Base-by-base conservation (phyloP, 1,284 basidiomycete genomes). In the Mycosarcoma maydis region DNA sequence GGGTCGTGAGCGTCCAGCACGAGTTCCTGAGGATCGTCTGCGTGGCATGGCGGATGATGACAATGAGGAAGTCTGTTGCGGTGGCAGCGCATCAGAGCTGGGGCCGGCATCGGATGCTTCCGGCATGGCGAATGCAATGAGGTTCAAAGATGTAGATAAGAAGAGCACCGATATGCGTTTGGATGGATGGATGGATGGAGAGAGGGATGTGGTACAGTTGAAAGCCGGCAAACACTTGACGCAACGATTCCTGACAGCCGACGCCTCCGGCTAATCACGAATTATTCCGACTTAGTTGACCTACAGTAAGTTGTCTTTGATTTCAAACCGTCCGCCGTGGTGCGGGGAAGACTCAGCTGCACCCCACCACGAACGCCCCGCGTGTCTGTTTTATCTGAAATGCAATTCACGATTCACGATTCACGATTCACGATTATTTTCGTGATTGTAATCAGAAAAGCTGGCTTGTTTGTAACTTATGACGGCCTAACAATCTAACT, bases 61-160 rank as follows among this genome's bases (percentile, higher is more conserved):
- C 26, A n/a, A 22, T 27, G 57, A 33, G 26, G 19, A 22, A 11
- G 52, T 20, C 14, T 54, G 54, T 19, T 45, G 42, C 0, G 43
- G 24, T 27, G 52, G 6, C 3, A 38, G 20, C 32, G 38, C 5
- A 17, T 45, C 44, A 11, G 54, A 42, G 40, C 59, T 59, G 9
- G 66, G 47, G 1, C 48, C 58, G 6, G 54, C 59, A 19, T 68
- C 58, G 22, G 46, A 52, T 34, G 48, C 9, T 9, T 56, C 60
- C 13, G 60, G 43, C 60, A 64, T 64, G 33, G 5, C 42, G 16
- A 37, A 19, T 7, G 19, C 17, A 4, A 9, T 20, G 36, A 20
- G 33, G 13, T 16, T 6, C 6, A 6, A 34, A 4, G 33, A 34
- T 16, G 29, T 14, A 14, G 33, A 34, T 20, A 9, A 7, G 26